Percentiles rank a stretch among this genome's conserved stretches.
phyloP scores from a whole-genome alignment of 1,284 basidiomycete species.

The Sparassis latifolia region DNA sequence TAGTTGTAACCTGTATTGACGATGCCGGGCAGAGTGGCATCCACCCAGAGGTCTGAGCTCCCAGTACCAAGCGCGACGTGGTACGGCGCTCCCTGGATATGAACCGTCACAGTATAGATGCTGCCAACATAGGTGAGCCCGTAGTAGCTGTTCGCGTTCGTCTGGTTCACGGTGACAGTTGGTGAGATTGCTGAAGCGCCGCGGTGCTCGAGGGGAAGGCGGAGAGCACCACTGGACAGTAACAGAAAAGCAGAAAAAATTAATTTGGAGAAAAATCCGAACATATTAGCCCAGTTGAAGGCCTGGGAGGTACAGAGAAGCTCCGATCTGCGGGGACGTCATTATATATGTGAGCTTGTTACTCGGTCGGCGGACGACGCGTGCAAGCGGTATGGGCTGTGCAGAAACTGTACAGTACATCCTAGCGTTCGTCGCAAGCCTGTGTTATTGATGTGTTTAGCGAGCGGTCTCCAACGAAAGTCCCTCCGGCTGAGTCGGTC shows the following conservation, averaged over 20 bases:
- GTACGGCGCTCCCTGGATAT: neutral
- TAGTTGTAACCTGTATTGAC: neutral
- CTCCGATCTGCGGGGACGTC: too few relatives aligned
- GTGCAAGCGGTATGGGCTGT: too few relatives aligned
- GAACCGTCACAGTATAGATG: neutral
- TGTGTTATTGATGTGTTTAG: too few relatives aligned
- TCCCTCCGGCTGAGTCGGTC: too few relatives aligned
- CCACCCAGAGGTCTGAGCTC: slow-evolving; percentile 2
- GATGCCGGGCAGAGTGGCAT: neutral
- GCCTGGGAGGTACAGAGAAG: too few relatives aligned
- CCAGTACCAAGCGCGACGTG: slow-evolving; percentile 1
- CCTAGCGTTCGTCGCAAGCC: too few relatives aligned
- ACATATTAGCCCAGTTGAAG: too few relatives aligned
- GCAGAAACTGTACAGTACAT: too few relatives aligned
- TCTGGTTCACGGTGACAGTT: slow-evolving; percentile 2
- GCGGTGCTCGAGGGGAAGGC: slow-evolving; percentile 4
- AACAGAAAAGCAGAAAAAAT: slow-evolving; percentile 3
- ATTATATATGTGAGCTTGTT: too few relatives aligned
- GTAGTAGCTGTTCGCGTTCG: slow-evolving; percentile 2
- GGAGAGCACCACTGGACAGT: slow-evolving; percentile 2
- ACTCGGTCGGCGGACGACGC: too few relatives aligned
- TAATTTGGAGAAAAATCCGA: too few relatives aligned
- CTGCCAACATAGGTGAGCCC: slow-evolving; percentile 2
- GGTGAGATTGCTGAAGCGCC: slow-evolving; percentile 2
- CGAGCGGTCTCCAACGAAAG: too few relatives aligned